A percentile compares a stretch with the other conserved stretches of the same genome.
These are phyloP conservation scores for Cudoniella acicularis DNA, from an alignment of 495 filamentous ascomycete genomes.

Conservation along the genomic window DNA sequence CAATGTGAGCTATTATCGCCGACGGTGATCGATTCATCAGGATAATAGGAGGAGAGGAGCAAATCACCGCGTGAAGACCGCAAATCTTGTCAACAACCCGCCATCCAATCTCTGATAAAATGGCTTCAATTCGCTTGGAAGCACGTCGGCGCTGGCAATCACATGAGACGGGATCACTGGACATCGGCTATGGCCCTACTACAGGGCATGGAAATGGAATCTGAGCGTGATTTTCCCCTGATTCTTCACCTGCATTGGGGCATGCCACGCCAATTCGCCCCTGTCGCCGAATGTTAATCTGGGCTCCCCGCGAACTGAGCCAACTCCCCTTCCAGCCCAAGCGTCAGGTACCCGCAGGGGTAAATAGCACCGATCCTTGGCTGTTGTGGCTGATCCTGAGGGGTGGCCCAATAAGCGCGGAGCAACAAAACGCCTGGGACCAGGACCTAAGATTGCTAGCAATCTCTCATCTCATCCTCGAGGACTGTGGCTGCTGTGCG, in stretches of 20 bases:
- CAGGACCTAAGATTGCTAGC: slow-evolving; percentile 7
- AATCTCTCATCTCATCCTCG: slow-evolving; percentile 7
- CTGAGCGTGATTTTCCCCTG: not conserved
- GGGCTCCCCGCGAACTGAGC: not conserved
- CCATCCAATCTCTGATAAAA: slow-evolving; percentile 5
- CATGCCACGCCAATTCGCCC: not conserved
- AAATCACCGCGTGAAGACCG: slow-evolving; percentile 3
- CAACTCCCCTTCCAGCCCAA: slow-evolving; percentile 9
- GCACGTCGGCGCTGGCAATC: not conserved
- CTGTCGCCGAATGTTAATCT: not conserved
- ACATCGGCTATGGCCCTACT: not conserved
- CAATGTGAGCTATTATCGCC: not conserved
- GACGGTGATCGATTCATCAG: not conserved
- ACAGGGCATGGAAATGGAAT: not conserved
- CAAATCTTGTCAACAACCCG: slow-evolving; percentile 6
- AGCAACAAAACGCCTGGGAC: slow-evolving; percentile 12
- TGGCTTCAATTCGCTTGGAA: not conserved
- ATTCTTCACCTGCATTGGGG: not conserved
- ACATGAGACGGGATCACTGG: not conserved
- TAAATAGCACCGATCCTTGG: no score
- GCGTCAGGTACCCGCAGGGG: slow-evolving; percentile 12
- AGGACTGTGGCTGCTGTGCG: slow-evolving; percentile 14
- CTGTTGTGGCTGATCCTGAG: no score
- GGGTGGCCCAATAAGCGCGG: slow-evolving; percentile 2
- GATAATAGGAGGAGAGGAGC: not conserved